These are phyloP conservation scores for Monilinia laxa DNA, from an alignment of 2,329 filamentous ascomycete genomes.

Conservation along the genomic window DNA sequence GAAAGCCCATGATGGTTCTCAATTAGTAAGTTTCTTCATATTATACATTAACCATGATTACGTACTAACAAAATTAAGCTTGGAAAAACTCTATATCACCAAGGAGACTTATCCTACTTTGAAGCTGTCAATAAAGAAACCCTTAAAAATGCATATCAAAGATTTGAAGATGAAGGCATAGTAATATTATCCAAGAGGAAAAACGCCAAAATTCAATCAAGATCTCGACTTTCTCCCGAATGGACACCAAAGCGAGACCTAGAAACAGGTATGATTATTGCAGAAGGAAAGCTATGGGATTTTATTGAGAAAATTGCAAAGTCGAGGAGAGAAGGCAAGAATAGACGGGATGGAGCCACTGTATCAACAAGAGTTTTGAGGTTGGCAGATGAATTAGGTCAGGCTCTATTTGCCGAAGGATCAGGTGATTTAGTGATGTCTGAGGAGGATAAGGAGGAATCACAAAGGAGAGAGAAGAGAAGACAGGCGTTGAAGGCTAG, in stretches of 20 bases:
- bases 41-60: background rate
- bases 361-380: constrained; percentile 78
- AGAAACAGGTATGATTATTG: constrained; percentile 58
- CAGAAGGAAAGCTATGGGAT: constrained; percentile 80
- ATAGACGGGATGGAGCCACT: constrained; percentile 86
- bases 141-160: constrained; percentile 85
- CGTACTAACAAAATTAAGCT: constrained; percentile 52
- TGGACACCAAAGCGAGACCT: constrained; percentile 72
- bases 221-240: constrained; percentile 67
- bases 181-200: constrained; percentile 69
- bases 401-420: constrained; percentile 63
- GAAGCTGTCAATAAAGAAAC: constrained; percentile 99
- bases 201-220: constrained; percentile 59
- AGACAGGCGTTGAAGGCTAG: constrained; percentile 50
- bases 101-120: constrained; percentile 95
- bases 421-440: constrained; percentile 44
- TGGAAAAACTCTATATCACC: constrained; percentile 95
- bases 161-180: constrained; percentile 90
- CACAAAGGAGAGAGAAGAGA: constrained; percentile 49
- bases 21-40: constrained; percentile 59
- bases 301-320: constrained; percentile 87
- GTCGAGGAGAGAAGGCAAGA: constrained; percentile 88
- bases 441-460: constrained; percentile 51
- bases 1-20: constrained; percentile 77
- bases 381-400: constrained; percentile 73